Conservation (phyloP, 2,329 filamentous ascomycete genomes). For the Talaromyces amestolkiae region DNA sequence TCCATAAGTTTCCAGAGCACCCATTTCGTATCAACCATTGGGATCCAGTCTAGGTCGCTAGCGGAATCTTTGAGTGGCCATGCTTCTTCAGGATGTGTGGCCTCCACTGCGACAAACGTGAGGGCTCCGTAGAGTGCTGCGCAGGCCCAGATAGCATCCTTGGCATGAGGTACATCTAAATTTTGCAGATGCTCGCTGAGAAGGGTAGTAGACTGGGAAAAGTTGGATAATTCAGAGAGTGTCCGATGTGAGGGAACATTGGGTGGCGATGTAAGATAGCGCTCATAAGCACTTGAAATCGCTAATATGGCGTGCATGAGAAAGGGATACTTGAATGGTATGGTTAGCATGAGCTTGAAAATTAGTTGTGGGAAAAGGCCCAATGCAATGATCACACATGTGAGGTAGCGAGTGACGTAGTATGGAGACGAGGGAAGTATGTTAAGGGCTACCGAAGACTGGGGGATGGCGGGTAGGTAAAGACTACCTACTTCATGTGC, state of each 20-base stretch:
- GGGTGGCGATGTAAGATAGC: conserved; percentile 20
- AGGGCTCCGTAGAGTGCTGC: conserved; percentile 45
- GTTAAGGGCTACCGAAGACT: not conserved
- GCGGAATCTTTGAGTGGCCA: conserved; percentile 56
- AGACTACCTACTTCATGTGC: not conserved
- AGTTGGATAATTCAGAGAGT: conserved; percentile 46
- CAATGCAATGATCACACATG: not conserved
- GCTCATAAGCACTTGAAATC: conserved; percentile 40
- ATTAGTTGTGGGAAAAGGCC: not conserved
- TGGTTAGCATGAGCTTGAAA: not conserved
- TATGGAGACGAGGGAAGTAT: not conserved
- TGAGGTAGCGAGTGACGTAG: not conserved
- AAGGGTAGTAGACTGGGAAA: conserved; percentile 42
- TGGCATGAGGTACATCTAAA: conserved; percentile 36
- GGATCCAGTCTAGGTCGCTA: conserved; percentile 58
- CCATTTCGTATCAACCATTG: conserved; percentile 56
- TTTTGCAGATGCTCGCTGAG: conserved; percentile 39
- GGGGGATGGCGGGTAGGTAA: not conserved
- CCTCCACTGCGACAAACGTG: conserved; percentile 43
- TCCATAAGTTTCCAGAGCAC: conserved; percentile 54
- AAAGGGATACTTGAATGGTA: conserved; percentile 38
- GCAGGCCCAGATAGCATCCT: conserved; percentile 50
- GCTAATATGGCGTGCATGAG: conserved; percentile 50
- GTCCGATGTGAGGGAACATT: conserved; percentile 24
- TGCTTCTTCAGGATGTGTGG: conserved; percentile 42